Evolutionary conservation across 2,329 filamentous ascomycete genomes (phyloP).

Genomic region (Paracoccidioides lutzii): DNA sequence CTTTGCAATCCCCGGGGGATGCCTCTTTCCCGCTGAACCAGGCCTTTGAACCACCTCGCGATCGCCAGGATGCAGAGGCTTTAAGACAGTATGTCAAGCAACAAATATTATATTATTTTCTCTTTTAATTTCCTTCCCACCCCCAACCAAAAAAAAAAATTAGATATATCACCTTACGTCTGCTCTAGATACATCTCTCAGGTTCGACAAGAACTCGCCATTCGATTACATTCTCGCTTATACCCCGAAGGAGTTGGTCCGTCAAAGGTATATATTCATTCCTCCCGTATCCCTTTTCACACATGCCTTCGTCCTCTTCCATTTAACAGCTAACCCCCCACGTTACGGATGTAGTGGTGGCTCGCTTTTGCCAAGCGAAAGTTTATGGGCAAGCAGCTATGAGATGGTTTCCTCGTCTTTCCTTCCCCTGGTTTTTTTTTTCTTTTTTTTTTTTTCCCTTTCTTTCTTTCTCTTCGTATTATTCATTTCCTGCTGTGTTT

Average conservation of each 20-base stretch:
- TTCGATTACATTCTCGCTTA: conserved; percentile 68
- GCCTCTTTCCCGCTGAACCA: conserved; percentile 89
- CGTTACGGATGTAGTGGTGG: conserved; percentile 62
- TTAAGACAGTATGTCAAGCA: conserved; percentile 57
- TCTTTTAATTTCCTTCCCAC: too few species aligned
- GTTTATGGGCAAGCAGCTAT: conserved; percentile 95
- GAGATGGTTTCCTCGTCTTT: conserved; percentile 13
- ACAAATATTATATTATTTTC: background rate
- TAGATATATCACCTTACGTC: too few species aligned
- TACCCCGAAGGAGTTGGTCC: conserved; percentile 63
- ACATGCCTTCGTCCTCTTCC: background rate
- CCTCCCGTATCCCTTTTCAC: background rate
- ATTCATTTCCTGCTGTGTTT: background rate
- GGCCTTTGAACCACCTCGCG: conserved; percentile 80
- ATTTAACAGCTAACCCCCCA: background rate
- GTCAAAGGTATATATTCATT: conserved; percentile 41
- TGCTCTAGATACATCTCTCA: conserved; percentile 53
- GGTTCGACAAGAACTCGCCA: conserved; percentile 81
- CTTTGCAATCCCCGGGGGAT: conserved; percentile 90
- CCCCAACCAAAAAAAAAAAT: too few species aligned
- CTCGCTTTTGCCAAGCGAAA: conserved; percentile 97
- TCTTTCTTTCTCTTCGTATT: background rate
- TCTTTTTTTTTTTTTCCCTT: conserved; percentile 3
- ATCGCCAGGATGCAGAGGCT: conserved; percentile 79
- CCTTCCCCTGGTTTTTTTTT: background rate